Evolutionary conservation across 1,284 basidiomycete genomes (phyloP), one percentile per base, ranked within the genome.

Genomic region (Cryptococcus sp.): DNA sequence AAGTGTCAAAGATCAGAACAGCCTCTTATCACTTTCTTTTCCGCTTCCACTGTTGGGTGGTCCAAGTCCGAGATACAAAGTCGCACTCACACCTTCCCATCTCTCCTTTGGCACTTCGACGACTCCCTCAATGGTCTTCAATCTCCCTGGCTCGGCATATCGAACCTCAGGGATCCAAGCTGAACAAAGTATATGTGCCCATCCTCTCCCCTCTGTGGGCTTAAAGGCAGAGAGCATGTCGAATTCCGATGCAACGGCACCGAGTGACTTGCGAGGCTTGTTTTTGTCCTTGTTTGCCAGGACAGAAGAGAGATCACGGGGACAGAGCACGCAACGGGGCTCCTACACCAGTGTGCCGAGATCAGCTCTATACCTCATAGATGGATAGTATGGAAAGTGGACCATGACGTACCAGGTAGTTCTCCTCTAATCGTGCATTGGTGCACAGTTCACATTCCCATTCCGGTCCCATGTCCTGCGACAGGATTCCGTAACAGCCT

Each of bases 151-250:
- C 74, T 93, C 87, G 22, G 89, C 88, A 75, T 88, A 95, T 19
- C 81, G 82, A 7, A 94, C 80, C 69, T 96, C 93, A 3, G 89
- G 88, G 34, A 87, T 85, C 79, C 93, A 98, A 0, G 90, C 85
- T 1, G 93, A 85, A 78, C 95, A 98, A 1, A 97, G 76, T 20
- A 93, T 81, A 73, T 99, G 95, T 0, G 87, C 87, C 91, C 93
- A 97, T 61, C 91, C 89, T 76, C 89, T 88, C 25, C 91, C 89
- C 79, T 98, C 95, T 0, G 94, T 97, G 5, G 91, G 91, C 75
- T 97, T 97, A 73, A 89, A 87, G 3, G 87, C 89, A 43, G 91
- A 87, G 40, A 97, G 80, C 66, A 88, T 87, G 16, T 85, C 84
- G 55, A 78, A 78, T 66, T 89, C 87, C 3, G 55, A 7, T 34